These are phyloP conservation scores for Yamadazyma blattariae DNA, from an alignment of 1,139 yeast genomes.

Conservation along the genomic window DNA sequence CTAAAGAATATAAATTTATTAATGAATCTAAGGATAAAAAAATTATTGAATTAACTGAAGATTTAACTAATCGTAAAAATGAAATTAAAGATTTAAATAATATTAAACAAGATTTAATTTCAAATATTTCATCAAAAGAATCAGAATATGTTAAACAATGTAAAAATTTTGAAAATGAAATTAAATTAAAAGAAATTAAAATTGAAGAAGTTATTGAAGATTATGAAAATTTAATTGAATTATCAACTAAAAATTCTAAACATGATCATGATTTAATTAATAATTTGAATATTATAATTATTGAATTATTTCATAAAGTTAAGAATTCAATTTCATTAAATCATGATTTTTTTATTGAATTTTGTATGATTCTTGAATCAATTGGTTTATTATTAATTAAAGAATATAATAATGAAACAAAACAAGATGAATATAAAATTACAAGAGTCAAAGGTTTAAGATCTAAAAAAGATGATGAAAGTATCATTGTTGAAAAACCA, in stretches of 20 bases:
- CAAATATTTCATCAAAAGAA: slow-evolving; percentile 66
- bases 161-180: slow-evolving; percentile 45
- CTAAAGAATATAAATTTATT: slow-evolving; percentile 22
- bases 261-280: slow-evolving; percentile 26
- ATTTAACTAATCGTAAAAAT: slow-evolving; percentile 20
- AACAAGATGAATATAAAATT: slow-evolving; percentile 38
- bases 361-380: slow-evolving; percentile 65
- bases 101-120: slow-evolving; percentile 61
- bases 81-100: slow-evolving; percentile 29
- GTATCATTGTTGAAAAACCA: slow-evolving; percentile 20
- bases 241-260: slow-evolving; percentile 29
- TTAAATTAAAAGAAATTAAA: slow-evolving; percentile 34
- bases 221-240: slow-evolving; percentile 48
- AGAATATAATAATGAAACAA: slow-evolving; percentile 24
- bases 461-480: slow-evolving; percentile 29
- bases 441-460: slow-evolving; percentile 71
- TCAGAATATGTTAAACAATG: slow-evolving; percentile 56
- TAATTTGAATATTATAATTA: slow-evolving; percentile 24
- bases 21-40: slow-evolving; percentile 32
- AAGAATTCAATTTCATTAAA: slow-evolving; percentile 19
- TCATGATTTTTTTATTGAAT: slow-evolving; percentile 36
- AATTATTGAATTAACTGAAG: slow-evolving; percentile 23
- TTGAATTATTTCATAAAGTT: slow-evolving; percentile 19
- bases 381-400: slow-evolving; percentile 68
- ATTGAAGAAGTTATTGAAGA: slow-evolving; percentile 45